These are phyloP conservation scores for Amanita rimosa DNA, from an alignment of 768 basidiomycete species.

Conservation along the genomic window DNA sequence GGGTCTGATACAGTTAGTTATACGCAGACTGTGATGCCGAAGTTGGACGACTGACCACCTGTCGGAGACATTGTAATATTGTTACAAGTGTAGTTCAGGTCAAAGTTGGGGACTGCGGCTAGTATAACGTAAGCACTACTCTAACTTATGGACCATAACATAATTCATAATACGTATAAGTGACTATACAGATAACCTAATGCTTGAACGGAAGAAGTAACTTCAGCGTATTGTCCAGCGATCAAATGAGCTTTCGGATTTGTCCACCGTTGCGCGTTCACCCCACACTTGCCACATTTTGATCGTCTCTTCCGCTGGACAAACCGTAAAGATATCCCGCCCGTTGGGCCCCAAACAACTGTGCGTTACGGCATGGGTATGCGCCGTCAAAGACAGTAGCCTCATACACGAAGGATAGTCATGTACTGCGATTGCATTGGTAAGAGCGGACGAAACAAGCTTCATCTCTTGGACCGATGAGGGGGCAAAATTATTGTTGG, in stretches of 20 bases:
- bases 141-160: too few relatives aligned
- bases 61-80: constrained; percentile 6
- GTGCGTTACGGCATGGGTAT: constrained; percentile 41
- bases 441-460: constrained; percentile 33
- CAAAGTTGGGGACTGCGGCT: neutral
- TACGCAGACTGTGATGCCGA: neutral
- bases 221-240: constrained; percentile 32
- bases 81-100: too few relatives aligned
- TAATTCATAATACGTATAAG: too few relatives aligned
- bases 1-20: constrained; percentile 32
- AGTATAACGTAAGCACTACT: neutral
- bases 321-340: constrained; percentile 52
- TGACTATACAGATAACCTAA: neutral
- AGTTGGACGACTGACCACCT: constrained; percentile 3
- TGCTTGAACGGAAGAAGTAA: neutral
- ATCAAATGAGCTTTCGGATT: constrained; percentile 32
- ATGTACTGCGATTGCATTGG: constrained; percentile 61
- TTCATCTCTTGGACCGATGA: constrained; percentile 4
- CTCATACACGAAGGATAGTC: constrained; percentile 53
- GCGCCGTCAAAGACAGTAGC: constrained; percentile 47
- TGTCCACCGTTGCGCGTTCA: constrained; percentile 19
- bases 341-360: constrained; percentile 56
- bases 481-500: constrained; percentile 18
- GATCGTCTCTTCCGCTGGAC: constrained; percentile 53
- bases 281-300: constrained; percentile 68